phyloP scores from a whole-genome alignment of 2,329 filamentous ascomycete genomes.

The Iodosphaeria phyllophila region DNA sequence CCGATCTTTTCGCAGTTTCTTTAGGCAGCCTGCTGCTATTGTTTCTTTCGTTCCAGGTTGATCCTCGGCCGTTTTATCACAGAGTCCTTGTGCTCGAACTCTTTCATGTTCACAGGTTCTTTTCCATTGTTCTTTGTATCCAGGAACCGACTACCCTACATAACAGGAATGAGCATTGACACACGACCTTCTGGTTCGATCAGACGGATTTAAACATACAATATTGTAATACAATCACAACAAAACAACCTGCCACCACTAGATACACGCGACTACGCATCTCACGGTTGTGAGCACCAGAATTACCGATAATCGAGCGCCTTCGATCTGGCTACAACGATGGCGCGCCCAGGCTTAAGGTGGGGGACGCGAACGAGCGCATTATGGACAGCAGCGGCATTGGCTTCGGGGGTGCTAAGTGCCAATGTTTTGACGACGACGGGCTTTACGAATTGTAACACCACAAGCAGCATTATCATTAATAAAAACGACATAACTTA shows the following conservation, averaged over 20 bases:
- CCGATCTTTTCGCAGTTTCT: no score
- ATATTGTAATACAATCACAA: no score
- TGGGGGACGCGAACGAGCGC: slow-evolving; percentile 12
- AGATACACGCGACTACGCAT: no score
- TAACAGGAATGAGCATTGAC: no score
- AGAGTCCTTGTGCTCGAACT: slow-evolving; percentile 1
- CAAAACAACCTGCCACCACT: no score
- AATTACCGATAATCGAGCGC: no score
- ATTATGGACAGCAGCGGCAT: slow-evolving; percentile 16
- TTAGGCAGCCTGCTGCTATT: slow-evolving; percentile 1
- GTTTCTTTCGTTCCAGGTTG: slow-evolving; percentile 5
- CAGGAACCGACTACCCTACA: no score
- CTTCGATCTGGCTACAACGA: no score
- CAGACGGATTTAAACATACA: no score
- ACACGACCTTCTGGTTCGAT: no score
- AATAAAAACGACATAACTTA: slow-evolving; percentile 62
- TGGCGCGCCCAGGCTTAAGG: slow-evolving; percentile 11
- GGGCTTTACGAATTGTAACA: slow-evolving; percentile 60
- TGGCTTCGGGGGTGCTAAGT: slow-evolving; percentile 33
- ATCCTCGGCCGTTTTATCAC: slow-evolving; percentile 4
- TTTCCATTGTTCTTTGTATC: slow-evolving; percentile 3
- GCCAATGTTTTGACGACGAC: slow-evolving; percentile 60
- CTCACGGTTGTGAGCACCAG: no score
- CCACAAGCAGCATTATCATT: slow-evolving; percentile 42
- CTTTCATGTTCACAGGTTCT: slow-evolving; percentile 1